These are phyloP conservation scores for Leccinum broughii DNA, from an alignment of 768 basidiomycete species.

Conservation along the genomic window DNA sequence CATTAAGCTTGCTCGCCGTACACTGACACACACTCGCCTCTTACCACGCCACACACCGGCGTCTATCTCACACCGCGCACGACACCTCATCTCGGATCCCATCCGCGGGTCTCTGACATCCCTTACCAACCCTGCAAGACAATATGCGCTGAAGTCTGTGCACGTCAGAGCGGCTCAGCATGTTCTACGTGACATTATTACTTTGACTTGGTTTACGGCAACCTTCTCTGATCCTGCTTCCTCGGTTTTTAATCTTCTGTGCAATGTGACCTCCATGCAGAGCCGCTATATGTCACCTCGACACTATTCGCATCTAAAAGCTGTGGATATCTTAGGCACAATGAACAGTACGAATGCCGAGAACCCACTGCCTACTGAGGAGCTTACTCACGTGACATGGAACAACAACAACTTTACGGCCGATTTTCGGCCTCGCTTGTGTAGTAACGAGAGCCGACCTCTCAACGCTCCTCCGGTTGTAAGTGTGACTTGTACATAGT, in stretches of 20 bases:
- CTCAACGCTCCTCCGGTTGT: too few relatives aligned
- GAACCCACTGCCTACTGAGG: too few relatives aligned
- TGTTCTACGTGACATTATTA: neutral
- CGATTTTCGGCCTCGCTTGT: neutral
- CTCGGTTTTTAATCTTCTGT: neutral
- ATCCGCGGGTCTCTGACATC: too few relatives aligned
- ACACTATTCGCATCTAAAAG: too few relatives aligned
- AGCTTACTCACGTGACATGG: neutral
- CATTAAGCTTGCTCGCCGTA: slow-evolving; percentile 17
- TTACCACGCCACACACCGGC: slow-evolving; percentile 23
- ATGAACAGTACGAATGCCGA: too few relatives aligned
- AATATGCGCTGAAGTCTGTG: neutral
- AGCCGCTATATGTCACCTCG: too few relatives aligned
- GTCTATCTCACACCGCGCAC: neutral
- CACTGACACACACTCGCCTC: neutral
- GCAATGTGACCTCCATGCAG: too few relatives aligned
- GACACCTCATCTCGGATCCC: neutral
- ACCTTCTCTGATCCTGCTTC: neutral
- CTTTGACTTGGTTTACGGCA: neutral
- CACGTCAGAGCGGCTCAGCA: neutral
- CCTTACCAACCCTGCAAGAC: too few relatives aligned
- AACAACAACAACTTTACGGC: neutral
- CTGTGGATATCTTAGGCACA: too few relatives aligned
- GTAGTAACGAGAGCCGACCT: too few relatives aligned
- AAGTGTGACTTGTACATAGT: neutral